A percentile compares a stretch with the other conserved stretches of the same genome.
phyloP scores from a whole-genome alignment of 352 stramenopile genomes.

The Pythium phragmitis region DNA sequence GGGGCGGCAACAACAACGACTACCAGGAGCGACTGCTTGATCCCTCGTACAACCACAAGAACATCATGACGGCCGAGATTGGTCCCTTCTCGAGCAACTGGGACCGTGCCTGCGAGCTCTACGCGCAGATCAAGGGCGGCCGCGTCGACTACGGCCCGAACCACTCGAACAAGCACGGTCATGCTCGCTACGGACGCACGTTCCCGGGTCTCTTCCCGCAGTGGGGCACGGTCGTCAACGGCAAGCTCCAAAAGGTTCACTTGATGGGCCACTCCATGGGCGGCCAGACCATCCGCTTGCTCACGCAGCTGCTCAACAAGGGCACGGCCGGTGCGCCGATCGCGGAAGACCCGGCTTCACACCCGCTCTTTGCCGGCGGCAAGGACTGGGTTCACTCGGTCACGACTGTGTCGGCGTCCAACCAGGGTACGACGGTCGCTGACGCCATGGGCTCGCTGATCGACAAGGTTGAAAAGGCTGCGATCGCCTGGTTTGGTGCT shows the following conservation, averaged over 20 bases:
- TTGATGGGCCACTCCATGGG: slow-evolving; percentile 78
- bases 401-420: slow-evolving; percentile 19
- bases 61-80: slow-evolving; percentile 26
- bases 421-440: slow-evolving; percentile 19
- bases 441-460: background rate
- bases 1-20: slow-evolving; percentile 28
- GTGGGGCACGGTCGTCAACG: slow-evolving; percentile 49
- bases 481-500: background rate
- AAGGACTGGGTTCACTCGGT: slow-evolving; percentile 18
- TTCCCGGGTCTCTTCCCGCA: slow-evolving; percentile 57
- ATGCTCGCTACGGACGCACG: slow-evolving; percentile 40
- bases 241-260: slow-evolving; percentile 63
- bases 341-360: slow-evolving; percentile 14
- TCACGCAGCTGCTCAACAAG: slow-evolving; percentile 57
- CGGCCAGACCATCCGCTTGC: slow-evolving; percentile 72
- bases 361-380: slow-evolving; percentile 16
- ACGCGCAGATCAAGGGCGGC: slow-evolving; percentile 41
- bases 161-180: slow-evolving; percentile 24
- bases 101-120: slow-evolving; percentile 44
- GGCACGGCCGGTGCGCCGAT: slow-evolving; percentile 26
- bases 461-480: background rate
- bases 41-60: too few relatives aligned
- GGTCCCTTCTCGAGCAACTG: slow-evolving; percentile 35
- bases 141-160: slow-evolving; percentile 34
- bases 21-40: slow-evolving; percentile 33